A percentile compares a stretch with the other conserved stretches of the same genome.
These are phyloP conservation scores for Dactylellina parvicollis DNA, from an alignment of 2,329 filamentous ascomycete species.

Conservation along the genomic window DNA sequence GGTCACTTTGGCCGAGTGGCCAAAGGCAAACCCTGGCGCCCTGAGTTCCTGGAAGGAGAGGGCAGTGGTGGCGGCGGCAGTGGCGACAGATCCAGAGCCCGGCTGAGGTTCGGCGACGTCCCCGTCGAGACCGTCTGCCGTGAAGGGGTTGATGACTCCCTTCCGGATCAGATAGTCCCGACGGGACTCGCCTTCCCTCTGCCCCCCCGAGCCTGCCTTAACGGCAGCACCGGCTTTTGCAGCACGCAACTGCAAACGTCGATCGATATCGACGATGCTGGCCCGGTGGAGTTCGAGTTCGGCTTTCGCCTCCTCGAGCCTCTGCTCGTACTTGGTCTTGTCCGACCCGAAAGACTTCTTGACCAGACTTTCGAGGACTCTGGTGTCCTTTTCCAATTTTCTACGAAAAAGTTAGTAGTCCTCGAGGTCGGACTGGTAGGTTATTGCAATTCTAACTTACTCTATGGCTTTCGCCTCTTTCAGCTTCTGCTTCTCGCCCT, in stretches of 20 bases:
- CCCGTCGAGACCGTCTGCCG: slow-evolving; percentile 73
- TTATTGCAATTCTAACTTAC: neutral
- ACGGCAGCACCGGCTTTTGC: slow-evolving; percentile 66
- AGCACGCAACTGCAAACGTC: slow-evolving; percentile 80
- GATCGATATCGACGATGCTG: slow-evolving; percentile 82
- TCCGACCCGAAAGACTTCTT: slow-evolving; percentile 24
- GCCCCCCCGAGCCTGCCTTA: slow-evolving; percentile 65
- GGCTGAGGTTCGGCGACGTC: slow-evolving; percentile 74
- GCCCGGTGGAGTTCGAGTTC: slow-evolving; percentile 73
- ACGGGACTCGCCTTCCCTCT: slow-evolving; percentile 76
- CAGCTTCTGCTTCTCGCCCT: slow-evolving; percentile 26
- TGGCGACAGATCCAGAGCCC: slow-evolving; percentile 77
- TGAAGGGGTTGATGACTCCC: slow-evolving; percentile 96
- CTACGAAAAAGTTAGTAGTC: neutral
- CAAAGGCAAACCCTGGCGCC: slow-evolving; percentile 74
- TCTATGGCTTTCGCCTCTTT: slow-evolving; percentile 22
- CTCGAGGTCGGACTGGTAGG: neutral
- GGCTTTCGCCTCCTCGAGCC: slow-evolving; percentile 73
- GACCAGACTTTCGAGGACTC: slow-evolving; percentile 4
- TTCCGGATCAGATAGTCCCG: slow-evolving; percentile 92
- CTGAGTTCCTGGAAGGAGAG: slow-evolving; percentile 77
- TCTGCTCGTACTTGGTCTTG: slow-evolving; percentile 63
- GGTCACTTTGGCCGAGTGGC: slow-evolving; percentile 62
- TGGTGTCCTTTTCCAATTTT: slow-evolving; percentile 30
- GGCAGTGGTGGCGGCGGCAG: slow-evolving; percentile 70